Conservation (phyloP, 1,284 basidiomycete genomes). For the Nidula niveotomentosa region DNA sequence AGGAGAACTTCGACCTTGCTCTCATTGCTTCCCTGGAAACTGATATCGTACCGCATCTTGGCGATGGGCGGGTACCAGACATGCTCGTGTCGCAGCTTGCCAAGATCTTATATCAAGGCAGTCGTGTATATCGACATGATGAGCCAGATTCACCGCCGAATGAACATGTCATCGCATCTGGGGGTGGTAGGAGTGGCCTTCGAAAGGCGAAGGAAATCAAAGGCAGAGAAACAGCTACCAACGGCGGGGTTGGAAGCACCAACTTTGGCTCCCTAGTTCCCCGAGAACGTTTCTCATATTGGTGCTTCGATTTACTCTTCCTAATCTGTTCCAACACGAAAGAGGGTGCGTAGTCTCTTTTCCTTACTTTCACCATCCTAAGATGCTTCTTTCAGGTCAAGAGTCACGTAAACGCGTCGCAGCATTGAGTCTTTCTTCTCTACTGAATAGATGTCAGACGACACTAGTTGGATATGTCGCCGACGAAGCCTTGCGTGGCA, state of each 20-base stretch:
- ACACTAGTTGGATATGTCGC: slow-evolving; percentile 76
- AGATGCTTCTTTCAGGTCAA: too few species aligned
- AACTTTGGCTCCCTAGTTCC: slow-evolving; percentile 55
- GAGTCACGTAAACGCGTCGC: too few species aligned
- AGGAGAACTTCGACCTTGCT: slow-evolving; percentile 88
- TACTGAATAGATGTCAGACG: slow-evolving; percentile 73
- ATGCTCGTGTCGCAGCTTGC: slow-evolving; percentile 70
- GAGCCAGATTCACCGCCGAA: slow-evolving; percentile 18
- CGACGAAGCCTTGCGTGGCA: slow-evolving; percentile 81
- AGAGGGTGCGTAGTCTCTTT: slow-evolving; percentile 48
- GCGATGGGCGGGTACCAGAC: slow-evolving; percentile 71
- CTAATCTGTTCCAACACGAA: slow-evolving; percentile 68
- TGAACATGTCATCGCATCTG: slow-evolving; percentile 1
- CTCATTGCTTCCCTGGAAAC: slow-evolving; percentile 80
- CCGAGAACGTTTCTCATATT: slow-evolving; percentile 88
- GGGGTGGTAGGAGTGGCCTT: neutral
- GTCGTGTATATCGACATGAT: slow-evolving; percentile 59
- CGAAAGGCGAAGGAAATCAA: slow-evolving; percentile 17
- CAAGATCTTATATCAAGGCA: slow-evolving; percentile 75
- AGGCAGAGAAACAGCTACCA: slow-evolving; percentile 35
- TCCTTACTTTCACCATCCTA: too few species aligned
- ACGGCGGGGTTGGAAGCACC: slow-evolving; percentile 58
- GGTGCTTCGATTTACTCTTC: slow-evolving; percentile 92
- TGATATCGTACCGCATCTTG: slow-evolving; percentile 78
- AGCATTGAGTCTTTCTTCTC: slow-evolving; percentile 57